These are phyloP conservation scores for Cicer pinnatifidum DNA, from an alignment of 306 rosid genomes.

Conservation along the genomic window DNA sequence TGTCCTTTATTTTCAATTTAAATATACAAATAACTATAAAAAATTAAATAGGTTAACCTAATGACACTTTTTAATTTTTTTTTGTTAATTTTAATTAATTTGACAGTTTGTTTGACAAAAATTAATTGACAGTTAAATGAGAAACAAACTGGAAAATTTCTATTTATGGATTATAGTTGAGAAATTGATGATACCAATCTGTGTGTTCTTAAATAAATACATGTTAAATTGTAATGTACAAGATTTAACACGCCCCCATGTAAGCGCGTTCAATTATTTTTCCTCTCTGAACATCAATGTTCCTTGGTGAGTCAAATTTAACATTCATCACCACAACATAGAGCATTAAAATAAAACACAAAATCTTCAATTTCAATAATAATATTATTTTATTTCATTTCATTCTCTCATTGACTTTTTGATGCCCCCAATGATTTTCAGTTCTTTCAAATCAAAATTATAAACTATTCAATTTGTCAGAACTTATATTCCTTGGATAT, in stretches of 20 bases:
- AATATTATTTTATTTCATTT: not conserved
- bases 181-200: conserved; percentile 16
- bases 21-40: too few relatives aligned
- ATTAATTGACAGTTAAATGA: not conserved
- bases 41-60: too few relatives aligned
- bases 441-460: not conserved
- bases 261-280: conserved; percentile 41
- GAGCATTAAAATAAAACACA: not conserved
- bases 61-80: too few relatives aligned
- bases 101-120: too few relatives aligned
- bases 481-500: conserved; percentile 36
- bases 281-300: conserved; percentile 44
- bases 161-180: conserved; percentile 39
- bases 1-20: too few relatives aligned
- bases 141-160: conserved; percentile 4
- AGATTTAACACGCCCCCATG: conserved; percentile 43
- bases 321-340: conserved; percentile 3
- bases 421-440: not conserved
- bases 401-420: conserved; percentile 29
- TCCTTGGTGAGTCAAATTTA: conserved; percentile 40
- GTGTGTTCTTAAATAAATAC: conserved; percentile 22
- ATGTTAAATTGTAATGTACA: conserved; percentile 8
- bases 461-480: conserved; percentile 7
- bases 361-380: conserved; percentile 10
- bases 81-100: too few relatives aligned